A percentile compares a stretch with the other conserved stretches of the same genome.
Conservation (phyloP, 345 rosid species). For the Eucalyptus globulus region DNA sequence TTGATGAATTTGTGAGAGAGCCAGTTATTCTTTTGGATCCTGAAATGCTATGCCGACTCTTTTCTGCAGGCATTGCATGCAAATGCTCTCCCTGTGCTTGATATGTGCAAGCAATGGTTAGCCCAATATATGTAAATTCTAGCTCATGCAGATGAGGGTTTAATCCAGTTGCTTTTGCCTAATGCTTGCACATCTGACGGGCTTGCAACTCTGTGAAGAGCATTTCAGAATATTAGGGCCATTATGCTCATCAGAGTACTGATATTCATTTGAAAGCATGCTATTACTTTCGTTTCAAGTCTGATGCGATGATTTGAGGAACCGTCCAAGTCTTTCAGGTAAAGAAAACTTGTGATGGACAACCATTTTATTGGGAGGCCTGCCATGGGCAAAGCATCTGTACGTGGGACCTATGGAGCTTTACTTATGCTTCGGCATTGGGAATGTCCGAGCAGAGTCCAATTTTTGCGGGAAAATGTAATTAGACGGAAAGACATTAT, state of each 20-base stretch:
- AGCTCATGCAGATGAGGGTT: background rate
- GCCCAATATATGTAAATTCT: conserved; percentile 59
- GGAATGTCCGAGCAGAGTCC: background rate
- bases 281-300: background rate
- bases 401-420: background rate
- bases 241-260: background rate
- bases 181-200: background rate
- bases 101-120: conserved; percentile 94
- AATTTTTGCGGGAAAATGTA: background rate
- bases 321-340: background rate
- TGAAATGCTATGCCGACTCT: background rate
- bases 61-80: conserved; percentile 76
- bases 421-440: background rate
- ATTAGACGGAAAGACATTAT: background rate
- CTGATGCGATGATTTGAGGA: background rate
- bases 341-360: background rate
- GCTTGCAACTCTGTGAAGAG: background rate
- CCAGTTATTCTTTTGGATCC: background rate
- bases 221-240: background rate
- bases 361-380: background rate
- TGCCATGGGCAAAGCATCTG: background rate
- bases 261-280: background rate
- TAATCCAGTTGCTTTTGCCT: background rate
- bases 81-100: conserved; percentile 88
- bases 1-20: background rate